Percentiles rank a stretch among this genome's conserved stretches.
phyloP scores from a whole-genome alignment of 805 yeast genomes.

The Lipomyces orientalis region DNA sequence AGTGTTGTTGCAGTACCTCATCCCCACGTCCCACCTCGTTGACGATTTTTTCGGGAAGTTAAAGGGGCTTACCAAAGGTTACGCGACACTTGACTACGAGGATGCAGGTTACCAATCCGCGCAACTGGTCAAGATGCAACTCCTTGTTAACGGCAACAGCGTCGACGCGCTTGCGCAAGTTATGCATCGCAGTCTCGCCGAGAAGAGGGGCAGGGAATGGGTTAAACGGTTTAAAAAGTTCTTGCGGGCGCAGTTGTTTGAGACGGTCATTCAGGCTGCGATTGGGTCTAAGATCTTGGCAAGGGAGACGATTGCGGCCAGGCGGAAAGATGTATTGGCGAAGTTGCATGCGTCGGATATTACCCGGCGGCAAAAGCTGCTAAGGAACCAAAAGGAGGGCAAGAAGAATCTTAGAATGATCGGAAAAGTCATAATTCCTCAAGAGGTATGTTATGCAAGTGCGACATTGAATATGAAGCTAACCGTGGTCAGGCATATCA shows the following conservation, averaged over 20 bases:
- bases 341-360: constrained; percentile 93
- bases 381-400: constrained; percentile 91
- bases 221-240: constrained; percentile 81
- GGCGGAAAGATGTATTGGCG: constrained; percentile 93
- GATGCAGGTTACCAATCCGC: constrained; percentile 85
- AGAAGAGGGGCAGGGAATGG: constrained; percentile 75
- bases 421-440: constrained; percentile 70
- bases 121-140: constrained; percentile 83
- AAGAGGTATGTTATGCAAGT: constrained; percentile 24
- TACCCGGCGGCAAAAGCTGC: constrained; percentile 83
- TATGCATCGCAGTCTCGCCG: constrained; percentile 81
- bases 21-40: constrained; percentile 88
- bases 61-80: constrained; percentile 88
- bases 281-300: constrained; percentile 83
- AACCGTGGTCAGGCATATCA: constrained; percentile 33
- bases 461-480: not conserved
- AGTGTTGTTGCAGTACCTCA: constrained; percentile 74
- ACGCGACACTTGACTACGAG: constrained; percentile 92
- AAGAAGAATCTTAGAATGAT: constrained; percentile 80
- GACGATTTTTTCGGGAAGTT: constrained; percentile 95
- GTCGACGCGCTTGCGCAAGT: constrained; percentile 93
- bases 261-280: constrained; percentile 89
- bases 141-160: constrained; percentile 84
- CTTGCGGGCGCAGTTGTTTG: constrained; percentile 82
- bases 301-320: constrained; percentile 90